phyloP scores from a whole-genome alignment of 345 rosid genomes.

The Cardamine chenopodiifolia region DNA sequence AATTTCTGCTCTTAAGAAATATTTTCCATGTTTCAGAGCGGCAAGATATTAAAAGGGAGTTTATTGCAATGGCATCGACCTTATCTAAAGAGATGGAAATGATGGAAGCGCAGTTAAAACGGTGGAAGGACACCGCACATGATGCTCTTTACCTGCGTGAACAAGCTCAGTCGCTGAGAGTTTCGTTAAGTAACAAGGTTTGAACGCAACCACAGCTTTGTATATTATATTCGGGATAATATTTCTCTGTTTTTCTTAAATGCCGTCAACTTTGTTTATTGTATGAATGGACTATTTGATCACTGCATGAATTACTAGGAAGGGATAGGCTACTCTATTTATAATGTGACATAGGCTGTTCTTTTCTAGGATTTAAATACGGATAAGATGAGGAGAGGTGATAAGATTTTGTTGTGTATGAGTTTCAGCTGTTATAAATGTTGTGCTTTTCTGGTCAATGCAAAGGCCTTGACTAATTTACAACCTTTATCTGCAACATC shows the following conservation, averaged over 20 bases:
- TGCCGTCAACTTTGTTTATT: slow-evolving; percentile 7
- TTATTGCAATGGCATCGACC: slow-evolving; percentile 88
- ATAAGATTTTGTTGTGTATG: not conserved
- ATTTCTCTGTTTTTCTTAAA: slow-evolving; percentile 17
- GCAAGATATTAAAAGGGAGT: slow-evolving; percentile 81
- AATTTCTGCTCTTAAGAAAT: slow-evolving; percentile 28
- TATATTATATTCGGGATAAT: slow-evolving; percentile 18
- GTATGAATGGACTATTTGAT: slow-evolving; percentile 4
- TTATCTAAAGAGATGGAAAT: slow-evolving; percentile 89
- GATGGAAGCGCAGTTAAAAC: slow-evolving; percentile 90
- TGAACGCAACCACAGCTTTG: slow-evolving; percentile 33
- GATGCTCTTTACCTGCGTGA: slow-evolving; percentile 74
- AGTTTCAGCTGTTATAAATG: slow-evolving; percentile 6
- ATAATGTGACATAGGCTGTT: slow-evolving; percentile 6
- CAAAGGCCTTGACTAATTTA: slow-evolving; percentile 9
- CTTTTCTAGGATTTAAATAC: slow-evolving; percentile 8
- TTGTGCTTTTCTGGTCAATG: slow-evolving; percentile 9
- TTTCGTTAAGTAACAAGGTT: slow-evolving; percentile 72
- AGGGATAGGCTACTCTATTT: not conserved
- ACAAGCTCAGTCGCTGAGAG: slow-evolving; percentile 62
- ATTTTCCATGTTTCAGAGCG: slow-evolving; percentile 59
- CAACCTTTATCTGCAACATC: slow-evolving; percentile 4
- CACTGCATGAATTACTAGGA: slow-evolving; percentile 17
- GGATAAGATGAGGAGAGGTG: slow-evolving; percentile 18
- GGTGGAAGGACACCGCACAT: slow-evolving; percentile 85